Percentiles rank a stretch among this genome's conserved stretches.
These are phyloP conservation scores for Paratinospora sagittata DNA, from an alignment of 164 flowering plant species.

Conservation along the genomic window DNA sequence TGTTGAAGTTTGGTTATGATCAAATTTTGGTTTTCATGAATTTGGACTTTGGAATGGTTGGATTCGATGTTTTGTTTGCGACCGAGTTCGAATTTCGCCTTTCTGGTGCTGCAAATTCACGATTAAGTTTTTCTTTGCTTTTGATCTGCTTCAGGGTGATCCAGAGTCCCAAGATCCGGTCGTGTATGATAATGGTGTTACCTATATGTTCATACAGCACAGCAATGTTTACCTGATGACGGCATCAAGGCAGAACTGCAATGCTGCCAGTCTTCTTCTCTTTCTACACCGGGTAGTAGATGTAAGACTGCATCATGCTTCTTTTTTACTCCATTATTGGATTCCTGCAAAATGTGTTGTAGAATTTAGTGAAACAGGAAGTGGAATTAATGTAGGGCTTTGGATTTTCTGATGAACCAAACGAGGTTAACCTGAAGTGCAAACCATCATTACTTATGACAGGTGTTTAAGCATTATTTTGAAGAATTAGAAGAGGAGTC, in stretches of 20 bases:
- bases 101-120: neutral
- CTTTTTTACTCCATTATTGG: neutral
- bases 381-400: slow-evolving; percentile 1
- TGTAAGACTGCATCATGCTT: slow-evolving; percentile 42
- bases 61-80: neutral
- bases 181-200: slow-evolving; percentile 80
- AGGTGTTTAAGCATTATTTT: slow-evolving; percentile 96
- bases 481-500: slow-evolving; percentile 98
- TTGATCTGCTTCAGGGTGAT: slow-evolving; percentile 61
- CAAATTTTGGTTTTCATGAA: neutral
- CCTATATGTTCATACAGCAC: slow-evolving; percentile 91
- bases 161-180: slow-evolving; percentile 92
- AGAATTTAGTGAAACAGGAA: slow-evolving; percentile 2
- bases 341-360: neutral
- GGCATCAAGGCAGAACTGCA: slow-evolving; percentile 93
- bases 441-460: slow-evolving; percentile 7
- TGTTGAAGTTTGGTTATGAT: neutral
- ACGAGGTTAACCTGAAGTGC: neutral
- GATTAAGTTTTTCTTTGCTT: neutral
- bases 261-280: slow-evolving; percentile 88
- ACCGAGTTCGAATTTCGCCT: neutral
- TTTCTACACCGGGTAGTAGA: slow-evolving; percentile 93
- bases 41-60: neutral
- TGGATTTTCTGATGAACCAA: neutral
- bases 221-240: slow-evolving; percentile 85